Percentiles rank a stretch among this genome's conserved stretches.
phyloP scores from a whole-genome alignment of 345 rosid species.

The Carallia brachiata region DNA sequence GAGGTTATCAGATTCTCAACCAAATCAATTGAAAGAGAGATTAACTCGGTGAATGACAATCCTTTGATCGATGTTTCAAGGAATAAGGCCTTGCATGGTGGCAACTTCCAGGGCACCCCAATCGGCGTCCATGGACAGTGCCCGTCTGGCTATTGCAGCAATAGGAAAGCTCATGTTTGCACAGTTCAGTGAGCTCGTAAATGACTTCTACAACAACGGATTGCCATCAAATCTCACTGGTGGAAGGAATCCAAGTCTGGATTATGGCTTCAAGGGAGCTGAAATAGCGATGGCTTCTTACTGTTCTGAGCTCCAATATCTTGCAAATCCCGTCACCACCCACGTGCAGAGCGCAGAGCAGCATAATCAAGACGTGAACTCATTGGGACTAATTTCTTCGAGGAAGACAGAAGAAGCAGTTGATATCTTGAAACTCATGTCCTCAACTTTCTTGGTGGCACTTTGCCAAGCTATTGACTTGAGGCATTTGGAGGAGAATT shows the following conservation, averaged over 20 bases:
- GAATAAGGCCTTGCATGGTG: conserved; percentile 25
- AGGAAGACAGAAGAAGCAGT: conserved; percentile 26
- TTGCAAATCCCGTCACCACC: conserved; percentile 27
- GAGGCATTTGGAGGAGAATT: conserved; percentile 29
- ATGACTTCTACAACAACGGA: conserved; percentile 27
- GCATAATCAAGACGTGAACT: conserved; percentile 28
- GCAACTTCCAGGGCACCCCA: conserved; percentile 28
- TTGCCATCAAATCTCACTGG: conserved; percentile 28
- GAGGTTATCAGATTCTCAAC: conserved; percentile 25
- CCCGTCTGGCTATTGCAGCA: conserved; percentile 19
- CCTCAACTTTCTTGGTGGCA: conserved; percentile 26
- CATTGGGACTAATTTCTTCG: conserved; percentile 23
- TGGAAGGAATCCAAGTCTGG: conserved; percentile 24
- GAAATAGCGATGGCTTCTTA: conserved; percentile 30
- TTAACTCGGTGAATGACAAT: conserved; percentile 24
- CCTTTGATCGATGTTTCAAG: conserved; percentile 28
- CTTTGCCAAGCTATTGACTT: conserved; percentile 28
- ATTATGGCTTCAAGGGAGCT: conserved; percentile 29
- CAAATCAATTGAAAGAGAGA: conserved; percentile 30
- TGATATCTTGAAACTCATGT: conserved; percentile 28
- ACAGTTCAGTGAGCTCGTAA: conserved; percentile 26
- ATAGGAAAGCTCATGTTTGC: conserved; percentile 25
- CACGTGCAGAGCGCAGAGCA: conserved; percentile 28
- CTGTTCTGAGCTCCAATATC: conserved; percentile 29
- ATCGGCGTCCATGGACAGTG: conserved; percentile 28